A percentile compares a stretch with the other conserved stretches of the same genome.
These are phyloP conservation scores for Linnemannia exigua DNA, from an alignment of 192 early-diverging fungal species.

Conservation along the genomic window DNA sequence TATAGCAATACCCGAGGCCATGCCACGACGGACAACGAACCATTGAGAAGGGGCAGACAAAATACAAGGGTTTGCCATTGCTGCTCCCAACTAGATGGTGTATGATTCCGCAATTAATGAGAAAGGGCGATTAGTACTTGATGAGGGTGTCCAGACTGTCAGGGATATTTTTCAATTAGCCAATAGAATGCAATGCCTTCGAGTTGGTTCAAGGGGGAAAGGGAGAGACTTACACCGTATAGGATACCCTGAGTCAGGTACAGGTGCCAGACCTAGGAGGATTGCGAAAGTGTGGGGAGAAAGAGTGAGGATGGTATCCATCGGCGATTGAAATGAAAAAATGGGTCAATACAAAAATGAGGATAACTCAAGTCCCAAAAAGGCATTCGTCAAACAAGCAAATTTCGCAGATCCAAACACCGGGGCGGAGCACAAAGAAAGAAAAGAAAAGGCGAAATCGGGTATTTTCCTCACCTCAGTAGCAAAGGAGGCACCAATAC, in stretches of 20 bases:
- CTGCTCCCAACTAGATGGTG: slow-evolving; percentile 33
- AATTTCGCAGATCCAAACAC: neutral
- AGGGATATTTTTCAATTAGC: neutral
- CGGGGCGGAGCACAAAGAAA: slow-evolving; percentile 3
- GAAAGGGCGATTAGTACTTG: neutral
- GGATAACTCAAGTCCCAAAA: neutral
- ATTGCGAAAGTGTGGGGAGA: no score
- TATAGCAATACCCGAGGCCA: slow-evolving; percentile 82
- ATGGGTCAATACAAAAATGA: neutral
- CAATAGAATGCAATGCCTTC: neutral
- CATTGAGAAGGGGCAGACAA: slow-evolving; percentile 77
- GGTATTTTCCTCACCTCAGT: slow-evolving; percentile 38
- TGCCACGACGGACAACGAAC: slow-evolving; percentile 72
- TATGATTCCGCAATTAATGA: neutral
- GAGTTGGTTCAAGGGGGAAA: neutral
- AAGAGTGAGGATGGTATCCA: neutral
- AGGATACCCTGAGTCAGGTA: slow-evolving; percentile 64
- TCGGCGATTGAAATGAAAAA: neutral
- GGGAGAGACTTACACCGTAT: slow-evolving; percentile 47
- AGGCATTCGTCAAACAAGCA: neutral
- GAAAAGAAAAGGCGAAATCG: neutral
- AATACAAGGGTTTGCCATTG: slow-evolving; percentile 54
- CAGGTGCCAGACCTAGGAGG: slow-evolving; percentile 58
- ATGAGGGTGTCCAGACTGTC: neutral
- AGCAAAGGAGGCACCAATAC: slow-evolving; percentile 60